Percentiles rank a stretch among this genome's conserved stretches.
These are phyloP conservation scores for Pichia deserticola DNA, from an alignment of 805 yeast genomes.

Conservation along the genomic window DNA sequence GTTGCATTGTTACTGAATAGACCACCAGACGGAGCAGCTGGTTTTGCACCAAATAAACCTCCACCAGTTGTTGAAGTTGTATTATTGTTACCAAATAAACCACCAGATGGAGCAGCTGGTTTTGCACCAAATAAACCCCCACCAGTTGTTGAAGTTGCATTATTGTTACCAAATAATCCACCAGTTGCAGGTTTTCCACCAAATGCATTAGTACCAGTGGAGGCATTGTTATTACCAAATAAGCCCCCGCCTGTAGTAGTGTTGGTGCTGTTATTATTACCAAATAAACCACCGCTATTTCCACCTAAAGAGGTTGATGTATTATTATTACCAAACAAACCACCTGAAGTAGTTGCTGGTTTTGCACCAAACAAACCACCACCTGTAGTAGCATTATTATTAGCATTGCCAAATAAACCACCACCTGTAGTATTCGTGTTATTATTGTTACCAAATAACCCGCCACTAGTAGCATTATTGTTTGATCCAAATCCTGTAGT, in stretches of 20 bases:
- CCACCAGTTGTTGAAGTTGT: constrained; percentile 16
- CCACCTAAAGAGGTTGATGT: too few relatives aligned
- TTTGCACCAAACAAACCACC: constrained; percentile 25
- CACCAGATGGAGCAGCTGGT: constrained; percentile 11
- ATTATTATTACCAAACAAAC: too few relatives aligned
- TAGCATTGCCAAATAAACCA: constrained; percentile 14
- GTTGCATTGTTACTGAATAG: constrained; percentile 22
- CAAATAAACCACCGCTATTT: constrained; percentile 20
- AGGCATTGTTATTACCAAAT: constrained; percentile 27
- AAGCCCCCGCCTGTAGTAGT: constrained; percentile 16
- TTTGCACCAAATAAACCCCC: constrained; percentile 35
- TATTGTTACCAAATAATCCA: constrained; percentile 22
- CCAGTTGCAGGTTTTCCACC: constrained; percentile 4
- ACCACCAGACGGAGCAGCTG: constrained; percentile 30
- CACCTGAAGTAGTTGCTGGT: too few relatives aligned
- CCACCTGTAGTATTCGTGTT: constrained; percentile 3
- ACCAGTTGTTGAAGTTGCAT: constrained; percentile 13
- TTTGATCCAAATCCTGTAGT: background rate
- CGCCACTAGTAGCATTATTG: constrained; percentile 6
- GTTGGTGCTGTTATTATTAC: constrained; percentile 16
- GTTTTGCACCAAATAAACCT: constrained; percentile 33
- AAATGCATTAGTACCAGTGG: constrained; percentile 17
- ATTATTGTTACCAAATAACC: constrained; percentile 17
- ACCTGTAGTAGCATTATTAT: constrained; percentile 16
- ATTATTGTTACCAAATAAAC: constrained; percentile 20